Evolutionary conservation across 768 basidiomycete species (phyloP), one percentile per base, ranked within the genome.

Genomic region (Cystofilobasidium macerans): DNA sequence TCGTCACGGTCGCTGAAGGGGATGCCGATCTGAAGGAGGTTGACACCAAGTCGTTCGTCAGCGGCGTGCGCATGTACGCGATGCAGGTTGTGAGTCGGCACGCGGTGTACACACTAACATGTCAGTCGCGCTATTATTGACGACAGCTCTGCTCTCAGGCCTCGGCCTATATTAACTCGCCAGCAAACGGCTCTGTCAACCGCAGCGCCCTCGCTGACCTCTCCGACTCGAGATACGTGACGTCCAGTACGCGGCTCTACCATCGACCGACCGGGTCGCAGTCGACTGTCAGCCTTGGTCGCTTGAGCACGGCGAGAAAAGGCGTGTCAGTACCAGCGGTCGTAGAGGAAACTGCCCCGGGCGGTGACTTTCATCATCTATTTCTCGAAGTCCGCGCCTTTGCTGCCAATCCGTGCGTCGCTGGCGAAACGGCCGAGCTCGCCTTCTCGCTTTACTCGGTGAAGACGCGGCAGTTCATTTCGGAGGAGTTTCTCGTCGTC

Each of bases 371-470:
- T 75, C 92, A 87, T 72, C 93, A 98, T 71, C 81, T 93, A 61
- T 89, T 85, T 73, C 81, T 98, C 69, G 93, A 98, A 71, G 77
- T 97, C 12, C 86, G 89, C 24, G 91, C 91, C 0, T 92, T 97
- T 73, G 86, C 93, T 36, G 94, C 91, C 20, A 87, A 86, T 8
- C 86, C 86, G 1, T 97, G 93, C 75, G 80, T 85, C 0, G 86
- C 93, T 0, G 92, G 91, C 13, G 94, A 98, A 76, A 88, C 87
- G 0, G 89, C 86, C 18, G 94, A 98, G 73, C 83, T 98, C 3
- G 89, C 85, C 73, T 95, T 98, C 78, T 92, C 90, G 14, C 80
- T 98, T 9, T 98, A 88, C 81, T 88, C 86, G 76, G 86, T 87
- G 73, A 81, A 82, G 59, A 88, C 87, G 59, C 81, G 81, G 6